Evolutionary conservation across 805 yeast species (phyloP).

Genomic region (Metschnikowia arizonensis): DNA sequence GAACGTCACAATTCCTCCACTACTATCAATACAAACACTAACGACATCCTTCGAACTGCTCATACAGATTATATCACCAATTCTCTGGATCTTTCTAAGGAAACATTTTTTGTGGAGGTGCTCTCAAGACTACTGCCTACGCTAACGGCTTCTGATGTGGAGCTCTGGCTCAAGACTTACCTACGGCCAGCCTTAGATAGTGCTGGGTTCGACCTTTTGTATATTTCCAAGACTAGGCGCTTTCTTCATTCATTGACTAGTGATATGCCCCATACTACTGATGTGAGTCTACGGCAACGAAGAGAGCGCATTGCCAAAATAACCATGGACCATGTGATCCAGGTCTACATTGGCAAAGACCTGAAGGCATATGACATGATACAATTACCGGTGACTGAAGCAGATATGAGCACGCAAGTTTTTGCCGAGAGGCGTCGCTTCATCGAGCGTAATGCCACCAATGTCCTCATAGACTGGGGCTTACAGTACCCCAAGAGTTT

Average conservation of each 20-base stretch:
- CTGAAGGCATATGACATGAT: slow-evolving; percentile 17
- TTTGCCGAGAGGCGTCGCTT: slow-evolving; percentile 49
- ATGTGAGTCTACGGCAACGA: slow-evolving; percentile 18
- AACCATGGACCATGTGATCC: slow-evolving; percentile 25
- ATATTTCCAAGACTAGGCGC: slow-evolving; percentile 30
- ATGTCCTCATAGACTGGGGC: slow-evolving; percentile 42
- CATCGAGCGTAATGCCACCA: slow-evolving; percentile 41
- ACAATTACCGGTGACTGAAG: slow-evolving; percentile 13
- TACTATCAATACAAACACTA: slow-evolving; percentile 28
- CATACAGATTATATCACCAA: slow-evolving; percentile 31
- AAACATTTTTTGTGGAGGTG: slow-evolving; percentile 37
- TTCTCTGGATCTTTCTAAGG: slow-evolving; percentile 27
- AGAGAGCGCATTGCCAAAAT: slow-evolving; percentile 21
- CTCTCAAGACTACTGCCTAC: slow-evolving; percentile 32
- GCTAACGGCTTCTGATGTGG: slow-evolving; percentile 26
- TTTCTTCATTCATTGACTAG: slow-evolving; percentile 24
- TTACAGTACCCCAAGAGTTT: slow-evolving; percentile 33
- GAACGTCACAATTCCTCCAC: slow-evolving; percentile 34
- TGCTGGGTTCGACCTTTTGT: slow-evolving; percentile 46
- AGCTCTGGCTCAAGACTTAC: slow-evolving; percentile 49
- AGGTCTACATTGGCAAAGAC: slow-evolving; percentile 23
- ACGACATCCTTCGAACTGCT: slow-evolving; percentile 33
- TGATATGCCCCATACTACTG: slow-evolving; percentile 19
- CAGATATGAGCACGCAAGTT: slow-evolving; percentile 27
- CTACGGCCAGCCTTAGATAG: slow-evolving; percentile 53